Percentiles rank a stretch among this genome's conserved stretches.
Evolutionary conservation across 345 rosid species (phyloP).

Genomic region (Mallotus nudiflorus): DNA sequence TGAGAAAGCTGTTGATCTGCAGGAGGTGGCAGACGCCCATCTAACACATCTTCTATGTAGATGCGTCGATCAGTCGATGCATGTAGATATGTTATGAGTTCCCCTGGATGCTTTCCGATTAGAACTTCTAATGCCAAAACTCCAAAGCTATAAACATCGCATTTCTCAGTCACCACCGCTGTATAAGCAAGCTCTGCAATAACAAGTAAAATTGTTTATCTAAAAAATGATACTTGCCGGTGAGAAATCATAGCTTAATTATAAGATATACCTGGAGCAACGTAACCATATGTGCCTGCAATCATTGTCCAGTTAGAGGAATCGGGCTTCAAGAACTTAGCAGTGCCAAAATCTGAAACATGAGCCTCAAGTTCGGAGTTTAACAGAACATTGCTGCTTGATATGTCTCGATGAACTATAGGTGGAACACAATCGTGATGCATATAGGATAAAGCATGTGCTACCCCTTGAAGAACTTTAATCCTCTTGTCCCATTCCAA

Average conservation of each 20-base stretch:
- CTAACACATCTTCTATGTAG: conserved; percentile 10
- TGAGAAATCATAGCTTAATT: not conserved
- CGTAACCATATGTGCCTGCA: conserved; percentile 18
- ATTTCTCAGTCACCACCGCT: conserved; percentile 3
- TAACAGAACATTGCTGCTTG: conserved; percentile 3
- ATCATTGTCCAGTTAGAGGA: conserved; percentile 8
- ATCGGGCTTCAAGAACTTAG: conserved; percentile 15
- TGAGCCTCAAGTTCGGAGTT: conserved; percentile 9
- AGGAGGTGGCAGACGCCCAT: conserved; percentile 12
- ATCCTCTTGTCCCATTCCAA: conserved; percentile 38
- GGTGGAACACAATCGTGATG: conserved; percentile 25
- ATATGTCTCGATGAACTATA: conserved; percentile 26
- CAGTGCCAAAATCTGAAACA: conserved; percentile 18
- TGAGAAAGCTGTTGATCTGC: not conserved
- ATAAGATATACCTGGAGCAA: conserved; percentile 7
- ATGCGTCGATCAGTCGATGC: conserved; percentile 10
- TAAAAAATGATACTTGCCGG: not conserved
- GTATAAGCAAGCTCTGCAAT: conserved; percentile 21
- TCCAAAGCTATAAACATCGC: conserved; percentile 14
- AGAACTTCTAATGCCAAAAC: conserved; percentile 10
- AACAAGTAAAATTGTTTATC: not conserved
- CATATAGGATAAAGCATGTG: conserved; percentile 28
- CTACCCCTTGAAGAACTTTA: conserved; percentile 13
- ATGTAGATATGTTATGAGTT: not conserved
- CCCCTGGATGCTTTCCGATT: conserved; percentile 23